phyloP scores from a whole-genome alignment of 306 rosid species.

The Calophaca sinica region DNA sequence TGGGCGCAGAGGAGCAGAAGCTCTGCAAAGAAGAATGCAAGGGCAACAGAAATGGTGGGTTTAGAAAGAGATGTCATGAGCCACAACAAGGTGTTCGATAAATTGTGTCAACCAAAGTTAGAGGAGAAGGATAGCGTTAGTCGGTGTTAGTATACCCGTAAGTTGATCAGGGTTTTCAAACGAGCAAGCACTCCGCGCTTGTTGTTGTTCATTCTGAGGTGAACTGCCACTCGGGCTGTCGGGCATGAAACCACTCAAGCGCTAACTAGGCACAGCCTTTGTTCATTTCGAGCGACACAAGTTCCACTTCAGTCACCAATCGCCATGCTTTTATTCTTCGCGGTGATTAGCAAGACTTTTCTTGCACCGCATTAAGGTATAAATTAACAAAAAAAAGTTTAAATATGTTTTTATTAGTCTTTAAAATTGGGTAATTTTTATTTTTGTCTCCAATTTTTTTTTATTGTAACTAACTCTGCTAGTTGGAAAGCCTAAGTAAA shows the following conservation, averaged over 20 bases:
- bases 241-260: constrained; percentile 13
- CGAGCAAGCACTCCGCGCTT: constrained; percentile 43
- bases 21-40: constrained; percentile 36
- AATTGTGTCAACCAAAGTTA: constrained; percentile 46
- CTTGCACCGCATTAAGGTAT: no score
- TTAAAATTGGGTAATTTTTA: no score
- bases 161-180: constrained; percentile 38
- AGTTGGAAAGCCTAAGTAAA: no score
- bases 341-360: background rate
- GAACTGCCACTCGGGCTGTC: constrained; percentile 33
- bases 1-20: constrained; percentile 25
- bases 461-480: no score
- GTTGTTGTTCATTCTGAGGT: constrained; percentile 39
- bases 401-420: no score
- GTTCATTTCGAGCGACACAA: constrained; percentile 23
- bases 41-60: background rate
- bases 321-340: background rate
- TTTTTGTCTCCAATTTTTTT: no score
- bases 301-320: background rate
- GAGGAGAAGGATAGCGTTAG: background rate
- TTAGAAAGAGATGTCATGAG: constrained; percentile 10
- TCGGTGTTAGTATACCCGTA: constrained; percentile 28
- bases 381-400: no score
- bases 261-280: background rate
- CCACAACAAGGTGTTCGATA: constrained; percentile 52